Evolutionary conservation across 2,329 filamentous ascomycete species (phyloP), one percentile per base, ranked within the genome.

Genomic region (Aspergillus calidoustus): DNA sequence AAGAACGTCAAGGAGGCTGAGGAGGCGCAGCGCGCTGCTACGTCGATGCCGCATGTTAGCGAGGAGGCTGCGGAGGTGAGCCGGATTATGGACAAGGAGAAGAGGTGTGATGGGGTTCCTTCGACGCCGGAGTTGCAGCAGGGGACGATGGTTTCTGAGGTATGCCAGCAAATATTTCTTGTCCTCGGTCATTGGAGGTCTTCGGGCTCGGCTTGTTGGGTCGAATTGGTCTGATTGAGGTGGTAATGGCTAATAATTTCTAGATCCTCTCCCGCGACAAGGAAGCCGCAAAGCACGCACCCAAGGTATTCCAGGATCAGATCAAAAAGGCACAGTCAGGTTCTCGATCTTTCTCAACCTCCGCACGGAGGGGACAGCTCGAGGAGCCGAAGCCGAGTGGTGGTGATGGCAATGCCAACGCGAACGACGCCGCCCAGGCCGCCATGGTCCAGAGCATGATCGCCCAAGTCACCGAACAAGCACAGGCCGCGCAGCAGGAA

Each of bases 71-170:
- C 84, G 44, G 83, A 85, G 67, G 83, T 85, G 66, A 83, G 83
- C 28, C 81, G 86, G 69, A 84, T 86, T 28, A 86, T 81, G 69
- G 85, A 87, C 57, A 59, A 59, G 55, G 58, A 60, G 34, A 74
- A 77, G 64, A 72, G 71, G 58, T 77, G 73, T 57, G 74, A 77
- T 59, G 72, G 68, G 57, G 75, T 82, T 59, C 81, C 84, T 28
- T 69, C 75, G 15, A 69, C 68, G 28, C 89, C 88, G 22, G 88
- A 91, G 70, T 70, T 90, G 41, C 82, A 84, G 53, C 86, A 89
- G 72, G 88, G 88, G 17, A 88, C 88, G 54, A 87, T 87, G 7
- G 83, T 91, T 65, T 82, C 87, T 73, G 88, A 91, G 78, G 88
- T 89, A 46, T 4, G 25, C 25, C 19, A 19, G 19, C 19, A 19